Base-by-base conservation (phyloP, 164 flowering plant species). In the Stephania yunnanensis region DNA sequence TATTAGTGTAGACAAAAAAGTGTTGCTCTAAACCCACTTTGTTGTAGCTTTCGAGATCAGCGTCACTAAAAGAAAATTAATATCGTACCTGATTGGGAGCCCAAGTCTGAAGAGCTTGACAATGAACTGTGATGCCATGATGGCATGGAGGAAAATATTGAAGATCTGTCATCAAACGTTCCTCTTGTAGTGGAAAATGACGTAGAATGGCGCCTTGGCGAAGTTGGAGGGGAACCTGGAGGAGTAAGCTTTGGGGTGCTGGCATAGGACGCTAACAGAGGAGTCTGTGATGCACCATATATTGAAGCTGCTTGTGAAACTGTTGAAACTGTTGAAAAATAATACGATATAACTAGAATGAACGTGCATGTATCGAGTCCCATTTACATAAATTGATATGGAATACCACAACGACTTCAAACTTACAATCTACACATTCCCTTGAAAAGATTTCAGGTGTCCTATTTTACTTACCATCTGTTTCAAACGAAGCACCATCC, bases 201-300 rank as follows among this genome's bases (percentile, higher is more conserved):
- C 71, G 90, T 82, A 13, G 95, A 90, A 72, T 89, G 93, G 46
- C 95, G 83, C 75, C 87, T 86, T 46, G 98, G 97, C 45, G 95
- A 90, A 8, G 74, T 80, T 12, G 92, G 91, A 70, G 99, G 99
- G 17, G 99, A 93, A 70, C 86, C 92, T 71, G 93, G 92, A 77
- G 98, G 99, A 36, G 97, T 93, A 69, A 90, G 73, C 78, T 84
- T 86, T 44, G 96, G 98, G 9, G 97, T 95, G 84, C 73, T 87
- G 42, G 83, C 84, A 67, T 90, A 92, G 44, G 99, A 92, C 73
- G 89, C 91, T 76, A 93, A 76, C 74, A 89, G 78, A 70, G 88
- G 76, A 71, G 88, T 81, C 5, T 73, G 90, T 31, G 97, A 83
- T 76, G 84, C 73, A 11, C 90, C 85, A 71, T 87, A 86, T 78